Percentiles rank a stretch among this genome's conserved stretches.
Evolutionary conservation across 805 yeast species (phyloP).

Genomic region (Zygoascus bituminiphila): DNA sequence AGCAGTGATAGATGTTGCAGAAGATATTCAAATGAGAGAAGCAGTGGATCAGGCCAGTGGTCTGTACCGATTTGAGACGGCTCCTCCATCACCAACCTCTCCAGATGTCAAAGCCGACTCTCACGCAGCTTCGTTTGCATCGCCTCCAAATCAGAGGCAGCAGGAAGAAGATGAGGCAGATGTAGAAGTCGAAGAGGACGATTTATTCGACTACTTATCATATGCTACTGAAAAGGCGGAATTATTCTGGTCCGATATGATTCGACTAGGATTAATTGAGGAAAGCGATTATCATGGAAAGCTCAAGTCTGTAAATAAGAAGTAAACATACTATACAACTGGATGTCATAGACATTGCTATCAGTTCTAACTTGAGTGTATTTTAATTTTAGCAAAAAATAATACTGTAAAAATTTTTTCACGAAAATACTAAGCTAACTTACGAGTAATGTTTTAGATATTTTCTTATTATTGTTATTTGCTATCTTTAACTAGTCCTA

Average conservation of each 20-base stretch:
- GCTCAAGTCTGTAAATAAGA: slow-evolving; percentile 6
- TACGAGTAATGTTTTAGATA: too few relatives aligned
- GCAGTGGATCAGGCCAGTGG: slow-evolving; percentile 33
- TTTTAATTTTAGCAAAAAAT: too few relatives aligned
- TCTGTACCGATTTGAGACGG: slow-evolving; percentile 22
- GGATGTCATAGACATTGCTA: too few relatives aligned
- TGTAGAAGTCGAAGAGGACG: slow-evolving; percentile 35
- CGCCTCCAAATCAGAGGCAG: background rate
- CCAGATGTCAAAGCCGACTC: background rate
- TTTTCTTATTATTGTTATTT: too few relatives aligned
- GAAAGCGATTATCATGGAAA: slow-evolving; percentile 27
- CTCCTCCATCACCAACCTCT: slow-evolving; percentile 1
- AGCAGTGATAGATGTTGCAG: slow-evolving; percentile 41
- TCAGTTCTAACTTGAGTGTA: too few relatives aligned
- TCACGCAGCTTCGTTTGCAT: background rate
- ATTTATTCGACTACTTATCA: slow-evolving; percentile 67
- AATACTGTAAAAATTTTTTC: background rate
- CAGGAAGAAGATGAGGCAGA: slow-evolving; percentile 9
- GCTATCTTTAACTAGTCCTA: background rate
- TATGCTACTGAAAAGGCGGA: slow-evolving; percentile 71
- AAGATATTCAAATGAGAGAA: slow-evolving; percentile 34
- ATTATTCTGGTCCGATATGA: slow-evolving; percentile 65
- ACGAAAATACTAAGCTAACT: background rate
- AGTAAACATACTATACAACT: background rate
- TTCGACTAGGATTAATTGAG: slow-evolving; percentile 48